Evolutionary conservation across 148 eudicot species (phyloP), one percentile per base, ranked within the genome.

Genomic region (Spergularia marina): DNA sequence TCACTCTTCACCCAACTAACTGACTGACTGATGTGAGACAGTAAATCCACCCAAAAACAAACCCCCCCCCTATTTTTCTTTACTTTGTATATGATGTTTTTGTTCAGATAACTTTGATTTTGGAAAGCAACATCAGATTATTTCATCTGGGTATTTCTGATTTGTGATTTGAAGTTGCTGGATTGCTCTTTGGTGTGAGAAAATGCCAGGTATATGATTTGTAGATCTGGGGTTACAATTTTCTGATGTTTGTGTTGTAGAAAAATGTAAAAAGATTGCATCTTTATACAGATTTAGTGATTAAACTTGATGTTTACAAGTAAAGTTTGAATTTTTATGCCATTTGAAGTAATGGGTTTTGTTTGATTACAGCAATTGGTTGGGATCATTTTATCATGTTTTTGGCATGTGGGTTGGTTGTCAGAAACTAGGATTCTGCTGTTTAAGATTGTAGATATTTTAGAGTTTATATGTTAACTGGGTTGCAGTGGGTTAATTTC

Each of bases 211-310:
- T 66, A 23, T 60, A 53, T 69, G 13, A 23, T 61, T 62, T 40
- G 0, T 74, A 74, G 82, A 79, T 79, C 78, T 79, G 80, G 82
- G 70, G 76, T 56, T 36, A 51, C 30, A 20, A 0, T 18, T 73
- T 30, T 34, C 2, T 57, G 72, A 56, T 79, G 21, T 17, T 59
- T 18, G 10, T 66, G 44, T 56, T 4, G 16, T 36, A 25, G 53
- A 30, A n/a, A 25, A 25, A 55, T 12, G 51, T 59, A 63, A 40
- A 30, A 55, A 53, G 41, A 57, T 17, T 40, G 55, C 60, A 30
- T 47, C 52, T 72, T 20, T 67, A 21, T 67, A 57, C 7, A 36
- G 71, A 71, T 71, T 71, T 66, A 40, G 18, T 57, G 51, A 30
- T 51, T 57, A 0, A 44, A 14, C 54, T 7, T 77, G 12, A 21